These are phyloP conservation scores for Beauveria rudraprayagi DNA, from an alignment of 2,329 filamentous ascomycete genomes.

Conservation along the genomic window DNA sequence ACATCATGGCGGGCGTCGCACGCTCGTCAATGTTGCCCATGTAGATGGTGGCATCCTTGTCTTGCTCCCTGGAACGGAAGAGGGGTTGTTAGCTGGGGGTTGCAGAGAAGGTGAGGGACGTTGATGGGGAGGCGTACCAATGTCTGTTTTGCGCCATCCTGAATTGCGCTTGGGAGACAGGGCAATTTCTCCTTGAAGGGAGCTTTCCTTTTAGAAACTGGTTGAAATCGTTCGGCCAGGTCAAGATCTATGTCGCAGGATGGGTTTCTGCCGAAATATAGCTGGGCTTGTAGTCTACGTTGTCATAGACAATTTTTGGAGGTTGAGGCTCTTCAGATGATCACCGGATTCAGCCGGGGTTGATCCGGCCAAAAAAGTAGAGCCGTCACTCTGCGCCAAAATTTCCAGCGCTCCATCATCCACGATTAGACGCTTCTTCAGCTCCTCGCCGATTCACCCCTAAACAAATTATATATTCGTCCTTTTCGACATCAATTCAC, in stretches of 20 bases:
- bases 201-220: constrained; percentile 8
- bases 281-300: background rate
- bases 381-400: constrained; percentile 6
- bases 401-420: background rate
- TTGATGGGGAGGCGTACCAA: constrained; percentile 46
- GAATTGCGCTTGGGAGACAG: constrained; percentile 14
- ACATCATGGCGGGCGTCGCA: constrained; percentile 80
- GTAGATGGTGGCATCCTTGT: constrained; percentile 97
- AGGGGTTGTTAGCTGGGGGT: background rate
- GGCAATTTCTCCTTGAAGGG: background rate
- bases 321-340: background rate
- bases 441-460: background rate
- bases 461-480: background rate
- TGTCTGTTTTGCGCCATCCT: constrained; percentile 64
- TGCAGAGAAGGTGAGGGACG: background rate
- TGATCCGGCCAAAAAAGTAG: constrained; percentile 7
- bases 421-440: background rate
- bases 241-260: background rate
- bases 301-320: constrained; percentile 6
- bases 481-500: background rate
- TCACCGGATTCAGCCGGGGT: background rate
- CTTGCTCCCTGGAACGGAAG: constrained; percentile 68
- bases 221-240: no score
- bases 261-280: background rate
- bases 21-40: constrained; percentile 98